phyloP scores from a whole-genome alignment of 2,329 filamentous ascomycete genomes.

The Xylaria arbuscula region DNA sequence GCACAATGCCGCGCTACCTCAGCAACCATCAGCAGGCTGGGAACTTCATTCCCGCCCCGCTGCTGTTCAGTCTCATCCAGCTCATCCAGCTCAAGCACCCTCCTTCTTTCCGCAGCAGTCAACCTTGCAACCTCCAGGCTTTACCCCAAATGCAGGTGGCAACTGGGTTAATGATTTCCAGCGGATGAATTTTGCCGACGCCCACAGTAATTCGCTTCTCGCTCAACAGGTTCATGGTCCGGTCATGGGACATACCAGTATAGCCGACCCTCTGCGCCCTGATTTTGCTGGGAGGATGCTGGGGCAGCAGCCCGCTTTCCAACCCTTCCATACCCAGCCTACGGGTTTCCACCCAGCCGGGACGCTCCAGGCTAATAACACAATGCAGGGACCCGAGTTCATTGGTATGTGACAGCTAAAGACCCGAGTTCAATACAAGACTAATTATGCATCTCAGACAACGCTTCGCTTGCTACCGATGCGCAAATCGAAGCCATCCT shows the following conservation, averaged over 20 bases:
- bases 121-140: not conserved
- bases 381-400: not conserved
- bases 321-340: constrained; percentile 10
- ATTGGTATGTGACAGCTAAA: constrained; percentile 20
- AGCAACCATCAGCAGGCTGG: constrained; percentile 1
- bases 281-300: not conserved
- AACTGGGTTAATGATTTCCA: constrained; percentile 57
- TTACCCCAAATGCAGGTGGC: constrained; percentile 31
- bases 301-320: not conserved
- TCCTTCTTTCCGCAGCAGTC: constrained; percentile 1
- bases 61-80: constrained; percentile 1
- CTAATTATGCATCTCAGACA: constrained; percentile 19
- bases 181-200: constrained; percentile 56
- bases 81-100: constrained; percentile 11
- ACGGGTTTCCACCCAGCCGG: constrained; percentile 62
- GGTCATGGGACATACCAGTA: constrained; percentile 7
- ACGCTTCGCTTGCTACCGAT: not conserved
- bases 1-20: constrained; percentile 32
- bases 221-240: constrained; percentile 4
- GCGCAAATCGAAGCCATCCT: constrained; percentile 29
- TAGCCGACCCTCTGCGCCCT: not conserved
- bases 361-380: not conserved
- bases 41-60: not conserved
- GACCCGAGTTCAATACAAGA: not conserved
- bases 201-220: constrained; percentile 1